Evolutionary conservation across 352 stramenopile genomes (phyloP).

Genomic region (Globisporangium nunn): DNA sequence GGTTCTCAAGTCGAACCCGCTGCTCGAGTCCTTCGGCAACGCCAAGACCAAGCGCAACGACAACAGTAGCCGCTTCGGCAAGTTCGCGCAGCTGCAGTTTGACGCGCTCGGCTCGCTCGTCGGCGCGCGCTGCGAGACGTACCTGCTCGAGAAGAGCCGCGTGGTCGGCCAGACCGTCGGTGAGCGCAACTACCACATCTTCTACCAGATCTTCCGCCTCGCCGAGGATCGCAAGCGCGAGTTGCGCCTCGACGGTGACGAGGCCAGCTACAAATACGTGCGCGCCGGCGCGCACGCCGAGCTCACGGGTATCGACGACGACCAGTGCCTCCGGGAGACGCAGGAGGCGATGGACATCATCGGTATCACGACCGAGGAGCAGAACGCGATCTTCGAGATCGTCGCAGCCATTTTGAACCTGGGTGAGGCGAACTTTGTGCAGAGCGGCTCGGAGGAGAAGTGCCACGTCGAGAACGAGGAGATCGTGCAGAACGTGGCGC

Average conservation of each 20-base stretch:
- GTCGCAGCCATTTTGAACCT: conserved; percentile 96
- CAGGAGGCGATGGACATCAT: conserved; percentile 87
- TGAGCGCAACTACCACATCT: conserved; percentile 98
- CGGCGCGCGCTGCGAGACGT: conserved; percentile 81
- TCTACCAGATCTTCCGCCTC: conserved; percentile 92
- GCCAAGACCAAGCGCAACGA: conserved; percentile 82
- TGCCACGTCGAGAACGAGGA: conserved; percentile 47
- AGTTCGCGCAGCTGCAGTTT: conserved; percentile 79
- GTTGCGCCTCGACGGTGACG: conserved; percentile 53
- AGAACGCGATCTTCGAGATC: conserved; percentile 91
- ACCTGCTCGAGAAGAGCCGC: conserved; percentile 95
- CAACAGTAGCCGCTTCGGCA: conserved; percentile 77
- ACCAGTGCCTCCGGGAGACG: conserved; percentile 72
- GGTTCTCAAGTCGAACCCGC: conserved; percentile 69
- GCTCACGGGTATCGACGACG: conserved; percentile 61
- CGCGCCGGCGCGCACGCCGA: conserved; percentile 40
- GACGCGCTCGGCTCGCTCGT: conserved; percentile 51
- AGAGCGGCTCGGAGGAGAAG: conserved; percentile 44
- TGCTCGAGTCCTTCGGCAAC: conserved; percentile 75
- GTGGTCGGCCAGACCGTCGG: conserved; percentile 86
- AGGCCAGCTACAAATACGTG: conserved; percentile 77
- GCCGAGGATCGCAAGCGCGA: conserved; percentile 30
- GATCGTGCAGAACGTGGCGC: conserved; percentile 47
- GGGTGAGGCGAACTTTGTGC: conserved; percentile 91
- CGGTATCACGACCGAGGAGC: conserved; percentile 81